Evolutionary conservation across 768 basidiomycete species (phyloP).

Genomic region (Termitomyces sp.): DNA sequence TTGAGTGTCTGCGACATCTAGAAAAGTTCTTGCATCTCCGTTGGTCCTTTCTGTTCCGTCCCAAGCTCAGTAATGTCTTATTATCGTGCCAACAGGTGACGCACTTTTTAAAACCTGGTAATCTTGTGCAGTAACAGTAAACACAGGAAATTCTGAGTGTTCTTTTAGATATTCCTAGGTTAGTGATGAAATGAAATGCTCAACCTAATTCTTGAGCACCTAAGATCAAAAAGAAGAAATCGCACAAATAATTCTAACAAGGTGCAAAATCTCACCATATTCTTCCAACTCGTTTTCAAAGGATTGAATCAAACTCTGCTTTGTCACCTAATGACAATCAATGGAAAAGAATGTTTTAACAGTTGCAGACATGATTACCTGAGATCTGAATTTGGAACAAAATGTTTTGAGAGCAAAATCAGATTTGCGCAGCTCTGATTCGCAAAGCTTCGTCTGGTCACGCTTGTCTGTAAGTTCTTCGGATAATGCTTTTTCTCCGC

Average conservation of each 20-base stretch:
- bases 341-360: neutral
- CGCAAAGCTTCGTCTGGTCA: neutral
- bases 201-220: neutral
- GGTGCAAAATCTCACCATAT: neutral
- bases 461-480: neutral
- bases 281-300: neutral
- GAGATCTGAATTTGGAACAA: neutral
- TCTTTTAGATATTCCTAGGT: neutral
- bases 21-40: neutral
- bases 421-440: neutral
- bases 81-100: neutral
- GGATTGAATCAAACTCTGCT: neutral
- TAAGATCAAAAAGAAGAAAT: neutral
- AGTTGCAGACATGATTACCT: neutral
- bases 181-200: neutral
- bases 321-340: neutral
- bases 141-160: neutral
- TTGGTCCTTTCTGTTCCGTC: neutral
- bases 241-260: neutral
- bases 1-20: neutral
- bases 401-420: neutral
- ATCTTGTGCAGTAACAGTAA: conserved; percentile 1
- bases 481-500: neutral
- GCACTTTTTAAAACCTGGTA: neutral
- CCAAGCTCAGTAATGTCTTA: neutral